A percentile compares a stretch with the other conserved stretches of the same genome.
Conservation (phyloP, 805 yeast species). For the Candida khao-thaluensis region DNA sequence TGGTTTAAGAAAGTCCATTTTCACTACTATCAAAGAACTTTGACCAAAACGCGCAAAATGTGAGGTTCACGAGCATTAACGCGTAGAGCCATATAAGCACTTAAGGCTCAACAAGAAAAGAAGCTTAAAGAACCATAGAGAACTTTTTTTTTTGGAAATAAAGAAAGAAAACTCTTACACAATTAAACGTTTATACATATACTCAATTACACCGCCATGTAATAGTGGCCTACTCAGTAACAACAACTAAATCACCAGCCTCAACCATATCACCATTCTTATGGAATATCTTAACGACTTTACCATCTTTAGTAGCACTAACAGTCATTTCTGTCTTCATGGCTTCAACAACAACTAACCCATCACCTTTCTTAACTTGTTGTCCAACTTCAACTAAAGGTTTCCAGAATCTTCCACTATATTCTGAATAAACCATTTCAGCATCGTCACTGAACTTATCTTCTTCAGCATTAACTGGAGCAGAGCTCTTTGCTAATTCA, state of each 20-base stretch:
- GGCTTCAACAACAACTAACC: conserved; percentile 88
- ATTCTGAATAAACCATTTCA: conserved; percentile 85
- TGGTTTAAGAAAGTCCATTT: conserved; percentile 43
- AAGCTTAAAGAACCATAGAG: no score
- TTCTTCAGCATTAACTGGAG: conserved; percentile 42
- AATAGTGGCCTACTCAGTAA: conserved; percentile 50
- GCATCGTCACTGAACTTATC: conserved; percentile 75
- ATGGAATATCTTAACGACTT: conserved; percentile 70
- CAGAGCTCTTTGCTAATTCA: conserved; percentile 59
- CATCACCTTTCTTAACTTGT: conserved; percentile 68
- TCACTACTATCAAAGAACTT: no score
- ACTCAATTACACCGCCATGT: not conserved
- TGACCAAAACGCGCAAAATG: no score
- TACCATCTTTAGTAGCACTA: conserved; percentile 66
- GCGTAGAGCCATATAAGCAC: no score
- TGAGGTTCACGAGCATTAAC: no score
- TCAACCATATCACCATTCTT: conserved; percentile 94
- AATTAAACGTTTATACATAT: no score
- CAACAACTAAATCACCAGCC: conserved; percentile 93
- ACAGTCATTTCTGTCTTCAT: conserved; percentile 98
- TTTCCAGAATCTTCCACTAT: conserved; percentile 97
- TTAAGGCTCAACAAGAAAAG: no score
- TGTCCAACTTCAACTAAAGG: conserved; percentile 80
- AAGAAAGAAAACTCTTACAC: no score
- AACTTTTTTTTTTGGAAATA: no score